A percentile compares a stretch with the other conserved stretches of the same genome.
Evolutionary conservation across 768 basidiomycete species (phyloP).

Genomic region (Pleurotus citrinopileatus): DNA sequence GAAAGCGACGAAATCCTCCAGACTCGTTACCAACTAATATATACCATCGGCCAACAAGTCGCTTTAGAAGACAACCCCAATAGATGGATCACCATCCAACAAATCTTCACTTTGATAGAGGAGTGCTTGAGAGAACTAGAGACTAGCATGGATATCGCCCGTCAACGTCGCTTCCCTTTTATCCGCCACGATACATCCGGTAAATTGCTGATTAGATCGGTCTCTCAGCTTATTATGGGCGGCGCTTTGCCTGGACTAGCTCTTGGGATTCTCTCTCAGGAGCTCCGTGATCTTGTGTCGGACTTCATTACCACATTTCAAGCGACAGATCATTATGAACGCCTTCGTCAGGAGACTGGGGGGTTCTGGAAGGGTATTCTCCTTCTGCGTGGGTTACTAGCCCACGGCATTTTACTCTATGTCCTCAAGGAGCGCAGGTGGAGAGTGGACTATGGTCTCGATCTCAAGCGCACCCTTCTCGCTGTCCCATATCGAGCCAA

Average conservation of each 20-base stretch:
- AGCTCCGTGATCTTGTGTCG: constrained; percentile 16
- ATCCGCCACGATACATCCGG: constrained; percentile 18
- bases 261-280: constrained; percentile 17
- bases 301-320: constrained; percentile 20
- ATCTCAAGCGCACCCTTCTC: constrained; percentile 36
- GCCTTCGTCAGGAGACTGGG: constrained; percentile 15
- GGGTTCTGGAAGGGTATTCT: constrained; percentile 34
- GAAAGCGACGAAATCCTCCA: constrained; percentile 49
- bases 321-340: constrained; percentile 1
- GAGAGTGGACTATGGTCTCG: constrained; percentile 52
- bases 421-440: constrained; percentile 37
- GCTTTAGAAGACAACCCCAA: constrained; percentile 37
- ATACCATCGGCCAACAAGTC: constrained; percentile 36
- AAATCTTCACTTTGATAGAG: constrained; percentile 30
- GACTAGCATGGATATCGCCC: constrained; percentile 18
- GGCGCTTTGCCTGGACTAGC: constrained; percentile 15
- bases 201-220: constrained; percentile 10
- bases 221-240: constrained; percentile 19
- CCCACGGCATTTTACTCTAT: constrained; percentile 35
- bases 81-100: constrained; percentile 40
- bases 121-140: constrained; percentile 9
- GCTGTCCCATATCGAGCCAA: constrained; percentile 56
- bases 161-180: constrained; percentile 9
- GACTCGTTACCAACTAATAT: constrained; percentile 46
- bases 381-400: constrained; percentile 43